Conservation (phyloP, 305 asterid species). For the Ilex paraguariensis region DNA sequence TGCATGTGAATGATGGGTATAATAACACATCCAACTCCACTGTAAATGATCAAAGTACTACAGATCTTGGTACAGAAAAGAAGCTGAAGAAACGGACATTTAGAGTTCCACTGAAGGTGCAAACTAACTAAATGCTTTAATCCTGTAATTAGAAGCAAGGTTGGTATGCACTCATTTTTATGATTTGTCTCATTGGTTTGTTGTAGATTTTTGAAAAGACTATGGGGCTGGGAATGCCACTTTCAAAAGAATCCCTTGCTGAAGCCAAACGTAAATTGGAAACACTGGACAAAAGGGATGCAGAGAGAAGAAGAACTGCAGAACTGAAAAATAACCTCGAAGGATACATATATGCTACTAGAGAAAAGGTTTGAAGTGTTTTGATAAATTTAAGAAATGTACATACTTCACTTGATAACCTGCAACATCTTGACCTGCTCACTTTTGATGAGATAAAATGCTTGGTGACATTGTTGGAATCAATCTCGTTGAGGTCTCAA, state of each 20-base stretch:
- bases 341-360: constrained; percentile 90
- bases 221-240: constrained; percentile 72
- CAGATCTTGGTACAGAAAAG: constrained; percentile 70
- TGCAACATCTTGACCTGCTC: neutral
- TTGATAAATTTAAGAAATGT: neutral
- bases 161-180: neutral
- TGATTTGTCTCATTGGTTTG: constrained; percentile 11
- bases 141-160: too few relatives aligned
- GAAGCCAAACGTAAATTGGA: constrained; percentile 69
- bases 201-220: constrained; percentile 81
- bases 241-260: constrained; percentile 60
- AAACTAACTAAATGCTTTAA: neutral
- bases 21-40: constrained; percentile 38
- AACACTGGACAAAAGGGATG: constrained; percentile 86
- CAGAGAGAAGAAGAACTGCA: constrained; percentile 92
- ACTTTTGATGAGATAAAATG: neutral
- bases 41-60: constrained; percentile 40
- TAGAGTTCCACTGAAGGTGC: constrained; percentile 86
- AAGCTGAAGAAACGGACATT: constrained; percentile 88
- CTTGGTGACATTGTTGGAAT: too few relatives aligned
- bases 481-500: too few relatives aligned
- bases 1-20: constrained; percentile 35
- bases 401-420: too few relatives aligned
- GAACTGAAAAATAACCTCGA: constrained; percentile 94
- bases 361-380: constrained; percentile 64